Conservation (phyloP, 495 filamentous ascomycete species). For the Podospora conica region DNA sequence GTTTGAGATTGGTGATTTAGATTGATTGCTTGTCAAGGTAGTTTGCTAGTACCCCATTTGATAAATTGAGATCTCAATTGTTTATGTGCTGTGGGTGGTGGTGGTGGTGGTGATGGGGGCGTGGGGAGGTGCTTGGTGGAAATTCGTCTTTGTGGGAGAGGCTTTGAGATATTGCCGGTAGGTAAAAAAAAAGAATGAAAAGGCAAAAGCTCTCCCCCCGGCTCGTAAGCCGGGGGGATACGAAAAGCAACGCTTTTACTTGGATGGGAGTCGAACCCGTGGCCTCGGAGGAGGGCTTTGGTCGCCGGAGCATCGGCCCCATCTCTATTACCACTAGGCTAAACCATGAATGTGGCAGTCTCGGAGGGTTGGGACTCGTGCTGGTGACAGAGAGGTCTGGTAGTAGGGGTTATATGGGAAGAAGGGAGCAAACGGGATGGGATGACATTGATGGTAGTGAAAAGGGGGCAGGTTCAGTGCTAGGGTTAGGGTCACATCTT, state of each 20-base stretch:
- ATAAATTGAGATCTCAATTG: background rate
- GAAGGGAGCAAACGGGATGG: background rate
- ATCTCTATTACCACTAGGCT: background rate
- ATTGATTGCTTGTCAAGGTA: too few species aligned
- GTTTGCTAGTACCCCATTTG: background rate
- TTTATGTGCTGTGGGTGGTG: background rate
- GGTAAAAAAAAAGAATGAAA: background rate
- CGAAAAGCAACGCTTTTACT: background rate
- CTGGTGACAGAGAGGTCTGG: background rate
- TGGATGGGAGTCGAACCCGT: background rate
- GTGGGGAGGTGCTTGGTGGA: too few species aligned
- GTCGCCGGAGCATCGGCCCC: too few species aligned
- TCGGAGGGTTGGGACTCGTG: background rate
- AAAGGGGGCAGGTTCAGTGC: background rate
- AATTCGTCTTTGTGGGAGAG: too few species aligned
- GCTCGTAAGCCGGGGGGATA: background rate
- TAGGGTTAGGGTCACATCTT: background rate
- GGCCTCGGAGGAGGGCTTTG: background rate
- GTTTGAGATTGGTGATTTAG: background rate
- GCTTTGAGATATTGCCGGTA: too few species aligned
- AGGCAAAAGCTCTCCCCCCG: background rate
- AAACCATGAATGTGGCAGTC: background rate
- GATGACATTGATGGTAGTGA: background rate
- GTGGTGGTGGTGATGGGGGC: background rate
- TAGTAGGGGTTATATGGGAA: background rate